Conservation (phyloP, 1,284 basidiomycete species). For the Lignosus rhinocerotis region DNA sequence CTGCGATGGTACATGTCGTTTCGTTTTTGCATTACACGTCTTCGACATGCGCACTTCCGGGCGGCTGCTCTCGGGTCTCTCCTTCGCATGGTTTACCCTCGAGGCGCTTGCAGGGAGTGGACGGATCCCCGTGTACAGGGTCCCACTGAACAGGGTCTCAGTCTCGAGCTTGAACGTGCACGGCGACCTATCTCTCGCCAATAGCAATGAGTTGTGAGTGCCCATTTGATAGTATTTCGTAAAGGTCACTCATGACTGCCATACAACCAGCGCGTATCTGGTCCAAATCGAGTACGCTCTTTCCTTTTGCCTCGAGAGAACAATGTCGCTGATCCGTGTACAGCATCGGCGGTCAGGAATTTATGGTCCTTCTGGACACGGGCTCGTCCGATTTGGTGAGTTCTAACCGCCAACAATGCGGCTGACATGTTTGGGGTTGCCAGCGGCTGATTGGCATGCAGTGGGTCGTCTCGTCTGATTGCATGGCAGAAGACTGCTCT, state of each 20-base stretch:
- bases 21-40: neutral
- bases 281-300: slow-evolving; percentile 37
- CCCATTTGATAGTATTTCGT: neutral
- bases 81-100: slow-evolving; percentile 3
- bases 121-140: slow-evolving; percentile 34
- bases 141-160: slow-evolving; percentile 28
- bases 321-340: slow-evolving; percentile 11
- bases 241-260: slow-evolving; percentile 4
- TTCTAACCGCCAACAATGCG: slow-evolving; percentile 9
- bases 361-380: slow-evolving; percentile 57
- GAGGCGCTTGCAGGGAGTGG: slow-evolving; percentile 14
- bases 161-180: slow-evolving; percentile 20
- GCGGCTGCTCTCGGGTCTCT: neutral
- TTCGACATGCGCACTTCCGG: neutral
- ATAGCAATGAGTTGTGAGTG: slow-evolving; percentile 40
- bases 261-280: slow-evolving; percentile 41
- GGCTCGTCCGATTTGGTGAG: slow-evolving; percentile 54
- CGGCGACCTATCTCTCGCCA: slow-evolving; percentile 33
- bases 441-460: slow-evolving; percentile 23
- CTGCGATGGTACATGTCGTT: neutral
- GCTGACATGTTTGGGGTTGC: slow-evolving; percentile 10
- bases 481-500: slow-evolving; percentile 34
- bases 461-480: slow-evolving; percentile 42
- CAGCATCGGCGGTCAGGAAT: slow-evolving; percentile 47
- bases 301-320: slow-evolving; percentile 7